Evolutionary conservation across 345 rosid species (phyloP).

Genomic region (Angophora floribunda): DNA sequence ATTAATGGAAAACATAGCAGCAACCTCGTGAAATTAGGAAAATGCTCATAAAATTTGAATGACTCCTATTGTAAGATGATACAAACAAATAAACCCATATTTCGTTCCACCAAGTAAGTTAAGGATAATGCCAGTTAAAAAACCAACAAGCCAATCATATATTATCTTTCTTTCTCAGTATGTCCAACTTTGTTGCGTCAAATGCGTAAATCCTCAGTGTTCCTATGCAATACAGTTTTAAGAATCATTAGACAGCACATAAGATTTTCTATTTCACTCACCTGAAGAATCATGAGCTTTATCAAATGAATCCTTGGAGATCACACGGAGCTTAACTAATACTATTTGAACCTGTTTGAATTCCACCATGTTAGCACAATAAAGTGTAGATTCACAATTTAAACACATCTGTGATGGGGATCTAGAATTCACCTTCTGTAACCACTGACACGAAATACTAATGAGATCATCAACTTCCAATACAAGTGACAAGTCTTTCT

Average conservation of each 20-base stretch:
- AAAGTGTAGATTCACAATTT: not conserved
- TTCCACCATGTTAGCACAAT: not conserved
- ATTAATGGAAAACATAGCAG: constrained; percentile 1
- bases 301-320: constrained; percentile 29
- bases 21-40: not conserved
- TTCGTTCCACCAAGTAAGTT: not conserved
- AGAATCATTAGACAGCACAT: not conserved
- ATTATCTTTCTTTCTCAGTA: not conserved
- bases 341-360: constrained; percentile 47
- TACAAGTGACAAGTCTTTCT: constrained; percentile 30
- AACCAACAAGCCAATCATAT: not conserved
- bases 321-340: constrained; percentile 38
- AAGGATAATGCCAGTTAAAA: not conserved
- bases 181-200: not conserved
- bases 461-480: constrained; percentile 67
- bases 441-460: constrained; percentile 42
- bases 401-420: not conserved
- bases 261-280: constrained; percentile 7
- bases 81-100: not conserved
- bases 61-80: not conserved
- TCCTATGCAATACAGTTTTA: not conserved
- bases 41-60: not conserved
- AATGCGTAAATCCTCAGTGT: not conserved
- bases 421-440: constrained; percentile 53
- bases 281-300: constrained; percentile 31